A percentile compares a stretch with the other conserved stretches of the same genome.
These are phyloP conservation scores for Pholiota molesta DNA, from an alignment of 768 basidiomycete genomes.

Conservation along the genomic window DNA sequence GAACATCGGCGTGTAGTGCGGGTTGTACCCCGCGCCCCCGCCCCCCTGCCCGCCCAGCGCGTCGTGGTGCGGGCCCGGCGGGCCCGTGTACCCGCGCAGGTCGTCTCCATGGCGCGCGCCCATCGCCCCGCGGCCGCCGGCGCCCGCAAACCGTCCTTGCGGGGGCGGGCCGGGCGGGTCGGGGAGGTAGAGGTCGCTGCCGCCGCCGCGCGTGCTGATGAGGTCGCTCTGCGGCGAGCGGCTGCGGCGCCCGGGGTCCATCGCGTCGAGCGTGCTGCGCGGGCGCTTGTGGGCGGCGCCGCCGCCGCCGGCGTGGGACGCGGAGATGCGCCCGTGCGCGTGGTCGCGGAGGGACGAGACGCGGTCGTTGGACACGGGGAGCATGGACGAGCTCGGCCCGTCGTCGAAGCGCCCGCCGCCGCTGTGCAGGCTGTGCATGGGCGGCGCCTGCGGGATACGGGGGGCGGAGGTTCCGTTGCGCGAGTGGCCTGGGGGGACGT, in stretches of 20 bases:
- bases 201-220: constrained; percentile 8
- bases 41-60: neutral
- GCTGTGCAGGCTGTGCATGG: neutral
- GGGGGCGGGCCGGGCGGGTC: constrained; percentile 1
- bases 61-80: neutral
- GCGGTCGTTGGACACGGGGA: constrained; percentile 22
- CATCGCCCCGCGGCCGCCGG: no score
- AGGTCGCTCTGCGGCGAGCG: constrained; percentile 16
- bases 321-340: constrained; percentile 6
- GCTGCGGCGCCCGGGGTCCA: constrained; percentile 16
- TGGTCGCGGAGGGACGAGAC: constrained; percentile 15
- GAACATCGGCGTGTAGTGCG: constrained; percentile 21
- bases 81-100: neutral
- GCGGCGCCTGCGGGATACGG: neutral
- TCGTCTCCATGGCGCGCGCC: neutral
- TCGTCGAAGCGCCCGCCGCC: constrained; percentile 4
- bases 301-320: neutral
- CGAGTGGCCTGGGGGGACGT: neutral
- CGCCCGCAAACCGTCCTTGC: neutral
- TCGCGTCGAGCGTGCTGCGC: constrained; percentile 12
- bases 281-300: constrained; percentile 17
- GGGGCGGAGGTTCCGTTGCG: neutral
- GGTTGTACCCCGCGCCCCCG: neutral
- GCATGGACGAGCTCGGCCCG: constrained; percentile 16
- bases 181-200: constrained; percentile 16